Conservation (phyloP, 2,329 filamentous ascomycete species). For the Phaeosphaeria sp. region DNA sequence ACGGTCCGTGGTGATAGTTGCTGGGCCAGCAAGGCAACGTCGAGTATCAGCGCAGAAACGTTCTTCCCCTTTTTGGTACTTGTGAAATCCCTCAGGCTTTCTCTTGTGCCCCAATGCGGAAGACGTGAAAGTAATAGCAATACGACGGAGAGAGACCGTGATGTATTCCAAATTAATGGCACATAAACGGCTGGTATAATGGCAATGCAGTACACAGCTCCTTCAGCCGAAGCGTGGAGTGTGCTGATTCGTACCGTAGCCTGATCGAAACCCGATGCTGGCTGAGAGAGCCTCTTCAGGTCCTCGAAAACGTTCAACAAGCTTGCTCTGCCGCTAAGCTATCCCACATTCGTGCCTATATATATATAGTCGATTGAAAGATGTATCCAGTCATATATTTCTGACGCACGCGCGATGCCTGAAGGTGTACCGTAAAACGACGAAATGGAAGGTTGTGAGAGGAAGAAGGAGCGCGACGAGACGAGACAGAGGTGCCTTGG, state of each 20-base stretch:
- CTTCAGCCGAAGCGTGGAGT: background rate
- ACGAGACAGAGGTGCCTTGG: conserved; percentile 28
- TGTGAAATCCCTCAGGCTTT: background rate
- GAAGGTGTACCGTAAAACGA: conserved; percentile 5
- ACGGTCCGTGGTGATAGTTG: conserved; percentile 6
- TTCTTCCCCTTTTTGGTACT: background rate
- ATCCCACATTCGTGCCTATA: background rate
- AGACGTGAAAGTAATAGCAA: background rate
- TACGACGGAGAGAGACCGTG: background rate
- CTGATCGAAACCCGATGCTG: background rate
- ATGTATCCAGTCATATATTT: background rate
- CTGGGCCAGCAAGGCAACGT: conserved; percentile 5
- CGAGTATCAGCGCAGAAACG: background rate
- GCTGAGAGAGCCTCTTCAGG: background rate
- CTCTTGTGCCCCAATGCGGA: background rate
- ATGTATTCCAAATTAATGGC: conserved; percentile 28
- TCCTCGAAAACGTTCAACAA: background rate
- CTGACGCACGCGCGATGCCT: background rate
- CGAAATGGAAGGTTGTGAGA: background rate
- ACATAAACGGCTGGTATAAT: conserved; percentile 10
- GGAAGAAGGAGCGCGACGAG: conserved; percentile 9
- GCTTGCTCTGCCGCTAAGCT: background rate
- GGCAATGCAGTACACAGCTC: background rate
- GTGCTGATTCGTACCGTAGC: background rate
- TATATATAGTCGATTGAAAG: background rate